Conservation (phyloP, 2,329 filamentous ascomycete genomes). For the Dactylellina drechsleri region DNA sequence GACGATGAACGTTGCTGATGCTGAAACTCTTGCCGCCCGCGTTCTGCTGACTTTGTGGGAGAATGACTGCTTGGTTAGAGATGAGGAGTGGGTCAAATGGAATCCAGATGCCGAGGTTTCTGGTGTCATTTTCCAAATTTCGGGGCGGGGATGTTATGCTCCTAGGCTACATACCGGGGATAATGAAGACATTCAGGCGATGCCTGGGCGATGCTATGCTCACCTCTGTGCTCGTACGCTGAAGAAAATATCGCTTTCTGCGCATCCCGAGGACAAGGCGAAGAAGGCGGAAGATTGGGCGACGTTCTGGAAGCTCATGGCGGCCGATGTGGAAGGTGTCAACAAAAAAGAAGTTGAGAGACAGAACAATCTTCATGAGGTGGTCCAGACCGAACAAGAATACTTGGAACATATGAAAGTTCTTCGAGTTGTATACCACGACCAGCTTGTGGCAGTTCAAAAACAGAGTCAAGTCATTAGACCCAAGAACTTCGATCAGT, state of each 20-base stretch:
- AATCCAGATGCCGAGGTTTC: conserved; percentile 77
- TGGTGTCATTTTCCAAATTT: conserved; percentile 92
- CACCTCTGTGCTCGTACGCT: conserved; percentile 92
- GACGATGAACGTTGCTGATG: conserved; percentile 98
- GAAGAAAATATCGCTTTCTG: conserved; percentile 89
- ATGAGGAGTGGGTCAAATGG: conserved; percentile 98
- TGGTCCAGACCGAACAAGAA: conserved; percentile 89
- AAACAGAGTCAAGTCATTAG: conserved; percentile 70
- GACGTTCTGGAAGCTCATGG: conserved; percentile 84
- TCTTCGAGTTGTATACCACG: conserved; percentile 83
- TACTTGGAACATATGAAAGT: conserved; percentile 92
- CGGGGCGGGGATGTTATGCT: conserved; percentile 89
- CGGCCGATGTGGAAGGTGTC: conserved; percentile 76
- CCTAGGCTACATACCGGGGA: conserved; percentile 78
- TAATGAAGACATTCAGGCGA: conserved; percentile 64
- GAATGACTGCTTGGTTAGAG: conserved; percentile 79
- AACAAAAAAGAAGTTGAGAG: conserved; percentile 88
- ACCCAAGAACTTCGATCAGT: conserved; percentile 79
- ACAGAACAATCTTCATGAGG: conserved; percentile 94
- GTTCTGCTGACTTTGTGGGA: conserved; percentile 84
- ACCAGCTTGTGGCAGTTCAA: conserved; percentile 72
- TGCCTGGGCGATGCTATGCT: conserved; percentile 85
- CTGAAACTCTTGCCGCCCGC: conserved; percentile 81
- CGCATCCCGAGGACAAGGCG: conserved; percentile 74
- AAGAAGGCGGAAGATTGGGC: conserved; percentile 84